Evolutionary conservation across 441 rosid species (phyloP), one percentile per base, ranked within the genome.

Genomic region (Croton laevigatus): DNA sequence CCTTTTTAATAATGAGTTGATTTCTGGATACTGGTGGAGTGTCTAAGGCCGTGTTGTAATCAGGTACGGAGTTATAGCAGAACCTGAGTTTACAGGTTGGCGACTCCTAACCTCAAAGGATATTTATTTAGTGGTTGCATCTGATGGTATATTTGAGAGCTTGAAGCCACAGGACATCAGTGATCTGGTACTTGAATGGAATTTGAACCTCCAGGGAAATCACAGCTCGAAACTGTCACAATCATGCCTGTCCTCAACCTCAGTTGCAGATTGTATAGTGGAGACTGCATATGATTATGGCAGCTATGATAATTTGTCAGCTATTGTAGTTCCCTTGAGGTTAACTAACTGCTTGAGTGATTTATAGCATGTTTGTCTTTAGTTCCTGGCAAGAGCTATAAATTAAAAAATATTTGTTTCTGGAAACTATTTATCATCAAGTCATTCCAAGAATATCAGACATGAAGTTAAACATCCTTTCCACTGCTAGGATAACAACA

Each of bases 81-180:
- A 71, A 34, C 85, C 84, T 0, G 85, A 80, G 74, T 54, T 76
- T 37, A 72, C 59, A 48, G 84, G 78, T 66, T 82, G 88, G 86
- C 79, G 51, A 14, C 60, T 62, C 13, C 17, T 81, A 52, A 74
- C 75, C 34, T 48, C 64, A 8, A 75, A 74, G 45, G 82, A 84
- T 63, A 68, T 75, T 59, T 77, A 78, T 68, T 73, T 80, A 68
- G 75, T 78, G 68, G 82, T 82, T 76, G 81, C 84, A 62, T 82
- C 86, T 20, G 86, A 84, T 63, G 84, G 88, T 27, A 73, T 82
- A 32, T 80, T 84, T 61, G 88, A 84, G 72, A 76, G 80, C 66
- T 73, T 81, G 46, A 68, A 55, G 7, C 32, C 54, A 10, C 65
- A 78, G 46, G 81, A 82, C 34, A 74, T 84, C 44, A 59, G 76